phyloP scores from a whole-genome alignment of 2,329 filamentous ascomycete genomes.

The Sphaerulina populicola region DNA sequence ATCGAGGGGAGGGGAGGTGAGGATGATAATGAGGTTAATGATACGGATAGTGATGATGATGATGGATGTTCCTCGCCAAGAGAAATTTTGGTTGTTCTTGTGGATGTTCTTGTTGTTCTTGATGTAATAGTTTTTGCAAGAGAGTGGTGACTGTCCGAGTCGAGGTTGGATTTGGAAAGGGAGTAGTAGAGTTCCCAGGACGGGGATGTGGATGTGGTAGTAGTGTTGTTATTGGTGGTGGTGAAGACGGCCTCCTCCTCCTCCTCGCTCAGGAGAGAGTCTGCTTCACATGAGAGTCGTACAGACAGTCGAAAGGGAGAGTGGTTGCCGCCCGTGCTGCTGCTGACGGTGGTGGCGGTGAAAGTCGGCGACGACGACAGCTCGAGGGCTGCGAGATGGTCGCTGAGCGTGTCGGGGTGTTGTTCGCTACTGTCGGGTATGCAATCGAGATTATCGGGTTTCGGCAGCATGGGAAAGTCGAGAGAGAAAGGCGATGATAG shows the following conservation, averaged over 20 bases:
- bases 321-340: slow-evolving; percentile 25
- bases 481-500: slow-evolving; percentile 3
- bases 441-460: not conserved
- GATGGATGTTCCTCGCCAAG: not conserved
- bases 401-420: slow-evolving; percentile 7
- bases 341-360: slow-evolving; percentile 29
- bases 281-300: slow-evolving; percentile 1
- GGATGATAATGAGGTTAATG: not conserved
- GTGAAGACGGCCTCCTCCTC: no score
- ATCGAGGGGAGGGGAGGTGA: not conserved
- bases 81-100: no score
- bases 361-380: slow-evolving; percentile 31
- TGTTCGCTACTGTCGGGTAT: slow-evolving; percentile 3
- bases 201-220: not conserved
- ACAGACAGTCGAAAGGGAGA: slow-evolving; percentile 24
- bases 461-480: not conserved
- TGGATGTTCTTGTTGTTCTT: no score
- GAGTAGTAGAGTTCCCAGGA: slow-evolving; percentile 10
- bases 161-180: slow-evolving; percentile 16
- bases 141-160: slow-evolving; percentile 15
- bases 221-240: no score
- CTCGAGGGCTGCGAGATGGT: slow-evolving; percentile 16
- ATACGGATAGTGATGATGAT: no score
- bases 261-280: not conserved
- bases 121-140: slow-evolving; percentile 12